A percentile compares a stretch with the other conserved stretches of the same genome.
Conservation (phyloP, 1,284 basidiomycete species). For the Leccinum huronense region DNA sequence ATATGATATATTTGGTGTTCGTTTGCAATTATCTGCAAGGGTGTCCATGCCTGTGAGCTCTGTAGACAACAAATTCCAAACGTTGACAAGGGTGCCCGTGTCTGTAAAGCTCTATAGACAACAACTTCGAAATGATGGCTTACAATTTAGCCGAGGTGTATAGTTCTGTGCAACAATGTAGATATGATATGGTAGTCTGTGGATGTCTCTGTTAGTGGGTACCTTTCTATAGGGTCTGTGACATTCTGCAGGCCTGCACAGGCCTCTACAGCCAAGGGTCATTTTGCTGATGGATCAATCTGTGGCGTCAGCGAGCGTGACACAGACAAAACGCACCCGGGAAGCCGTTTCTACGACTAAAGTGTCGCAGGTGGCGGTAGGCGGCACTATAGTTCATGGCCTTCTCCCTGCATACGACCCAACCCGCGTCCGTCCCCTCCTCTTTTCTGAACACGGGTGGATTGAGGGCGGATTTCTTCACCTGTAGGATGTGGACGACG, state of each 20-base stretch:
- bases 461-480: too few species aligned
- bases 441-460: too few species aligned
- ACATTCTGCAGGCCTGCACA: not conserved
- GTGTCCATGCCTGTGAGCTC: not conserved
- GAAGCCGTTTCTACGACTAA: too few species aligned
- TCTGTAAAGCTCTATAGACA: not conserved
- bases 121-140: not conserved
- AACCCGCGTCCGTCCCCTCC: too few species aligned
- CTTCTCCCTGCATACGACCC: too few species aligned
- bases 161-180: not conserved
- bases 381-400: too few species aligned
- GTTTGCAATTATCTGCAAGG: not conserved
- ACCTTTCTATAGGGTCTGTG: not conserved
- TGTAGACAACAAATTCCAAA: not conserved
- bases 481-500: too few species aligned
- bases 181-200: not conserved
- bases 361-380: too few species aligned
- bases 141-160: not conserved
- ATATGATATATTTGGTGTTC: not conserved
- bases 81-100: not conserved
- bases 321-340: too few species aligned
- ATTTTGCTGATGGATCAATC: not conserved
- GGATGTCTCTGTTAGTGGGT: not conserved
- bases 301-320: too few species aligned
- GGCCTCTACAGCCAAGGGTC: not conserved